Base-by-base conservation (phyloP, 768 basidiomycete species). In the Cantharellus anzutake region DNA sequence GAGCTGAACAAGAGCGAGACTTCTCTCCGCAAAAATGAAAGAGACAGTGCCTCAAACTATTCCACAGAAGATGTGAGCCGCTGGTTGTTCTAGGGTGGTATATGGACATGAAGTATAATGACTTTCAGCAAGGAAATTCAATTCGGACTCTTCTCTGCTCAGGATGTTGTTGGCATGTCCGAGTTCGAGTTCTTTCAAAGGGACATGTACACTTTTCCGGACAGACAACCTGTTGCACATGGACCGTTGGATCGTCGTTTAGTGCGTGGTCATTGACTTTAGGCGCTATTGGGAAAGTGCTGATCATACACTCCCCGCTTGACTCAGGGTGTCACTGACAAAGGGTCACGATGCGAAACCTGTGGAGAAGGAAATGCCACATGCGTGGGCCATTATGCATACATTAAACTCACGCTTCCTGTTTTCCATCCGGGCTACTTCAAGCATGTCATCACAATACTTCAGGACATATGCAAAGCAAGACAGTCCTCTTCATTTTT, bases 361-460 rank as follows among this genome's bases (percentile, higher is more conserved):
- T 99, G 96, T 67, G 90, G 90, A 4, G 80, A 91, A 63, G 82
- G 80, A 16, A 83, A 89, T 38, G 86, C 91, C 2, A 90, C 96
- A 62, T 99, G 96, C 68, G 93, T 96, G 34, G 96, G 96, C 1
- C 96, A 99, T 70, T 98, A 96, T 69, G 93, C 93, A 3, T 98
- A 98, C 72, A 97, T 99, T 73, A 97, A 96, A 71, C 78, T 99
- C 50, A 82, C 85, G 40, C 82, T 99, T 20, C 96, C 96, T 0
- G 93, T 98, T 20, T 99, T 98, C 70, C 96, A 99, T 69, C 90
- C 98, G 60, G 96, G 96, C 4, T 99, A 90, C 71, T 98, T 99
- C 75, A 88, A 92, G 69, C 92, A 97, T 65, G 89, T 86, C 16
- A 90, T 98, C 61, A 79, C 80, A 35, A 85, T 98, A 63, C 78